These are phyloP conservation scores for Kuraishia capsulata DNA, from an alignment of 805 yeast genomes.

Conservation along the genomic window DNA sequence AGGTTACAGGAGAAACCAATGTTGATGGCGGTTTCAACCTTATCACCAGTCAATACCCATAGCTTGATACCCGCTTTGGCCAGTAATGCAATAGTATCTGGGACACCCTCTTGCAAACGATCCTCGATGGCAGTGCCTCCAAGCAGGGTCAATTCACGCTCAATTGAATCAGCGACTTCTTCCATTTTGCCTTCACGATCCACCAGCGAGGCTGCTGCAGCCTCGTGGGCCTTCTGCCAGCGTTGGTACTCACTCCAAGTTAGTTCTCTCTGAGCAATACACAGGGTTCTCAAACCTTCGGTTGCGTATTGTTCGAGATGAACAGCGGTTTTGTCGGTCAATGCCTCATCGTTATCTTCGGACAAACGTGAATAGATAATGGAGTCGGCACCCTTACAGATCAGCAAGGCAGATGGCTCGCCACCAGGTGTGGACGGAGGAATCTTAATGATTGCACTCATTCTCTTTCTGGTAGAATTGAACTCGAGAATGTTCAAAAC, in stretches of 20 bases:
- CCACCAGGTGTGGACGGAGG: slow-evolving; percentile 38
- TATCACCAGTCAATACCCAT: slow-evolving; percentile 85
- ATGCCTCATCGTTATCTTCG: slow-evolving; percentile 30
- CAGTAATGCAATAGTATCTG: slow-evolving; percentile 63
- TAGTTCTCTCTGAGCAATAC: slow-evolving; percentile 66
- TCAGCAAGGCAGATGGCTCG: slow-evolving; percentile 51
- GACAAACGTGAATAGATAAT: slow-evolving; percentile 60
- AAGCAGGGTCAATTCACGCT: slow-evolving; percentile 50
- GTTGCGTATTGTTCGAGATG: slow-evolving; percentile 74
- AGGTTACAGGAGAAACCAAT: slow-evolving; percentile 82
- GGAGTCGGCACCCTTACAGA: slow-evolving; percentile 84
- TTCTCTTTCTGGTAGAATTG: slow-evolving; percentile 79
- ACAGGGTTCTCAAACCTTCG: slow-evolving; percentile 75
- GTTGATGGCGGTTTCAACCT: slow-evolving; percentile 83
- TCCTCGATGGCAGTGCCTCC: slow-evolving; percentile 90
- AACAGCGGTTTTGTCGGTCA: slow-evolving; percentile 53
- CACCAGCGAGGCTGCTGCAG: slow-evolving; percentile 54
- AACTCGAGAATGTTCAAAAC: slow-evolving; percentile 65
- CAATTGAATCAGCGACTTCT: slow-evolving; percentile 65
- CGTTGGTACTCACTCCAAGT: slow-evolving; percentile 49
- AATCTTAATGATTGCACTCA: slow-evolving; percentile 73
- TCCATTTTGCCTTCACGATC: slow-evolving; percentile 68
- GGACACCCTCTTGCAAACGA: slow-evolving; percentile 79
- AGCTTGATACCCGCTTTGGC: slow-evolving; percentile 74
- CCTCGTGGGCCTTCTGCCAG: slow-evolving; percentile 57